A percentile compares a stretch with the other conserved stretches of the same genome.
Conservation (phyloP, 805 yeast genomes). For the Yamadazyma ubonensis region DNA sequence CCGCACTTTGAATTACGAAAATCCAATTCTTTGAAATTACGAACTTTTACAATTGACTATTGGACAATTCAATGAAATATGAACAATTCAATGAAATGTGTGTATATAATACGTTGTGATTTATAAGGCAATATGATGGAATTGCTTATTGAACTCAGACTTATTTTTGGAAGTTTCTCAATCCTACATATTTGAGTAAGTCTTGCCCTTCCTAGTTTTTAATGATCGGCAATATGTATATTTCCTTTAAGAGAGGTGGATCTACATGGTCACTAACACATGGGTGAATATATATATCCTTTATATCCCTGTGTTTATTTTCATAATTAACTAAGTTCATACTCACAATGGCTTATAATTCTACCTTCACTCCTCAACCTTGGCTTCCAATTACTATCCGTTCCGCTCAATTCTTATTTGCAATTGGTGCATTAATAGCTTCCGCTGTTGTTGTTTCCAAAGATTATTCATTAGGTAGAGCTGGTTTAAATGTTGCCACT, state of each 20-base stretch:
- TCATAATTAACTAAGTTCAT: background rate
- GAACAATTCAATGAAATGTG: too few relatives aligned
- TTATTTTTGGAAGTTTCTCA: background rate
- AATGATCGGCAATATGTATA: background rate
- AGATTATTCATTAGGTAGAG: constrained; percentile 10
- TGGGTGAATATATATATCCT: background rate
- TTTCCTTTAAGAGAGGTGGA: background rate
- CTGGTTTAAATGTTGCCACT: constrained; percentile 15
- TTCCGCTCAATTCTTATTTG: constrained; percentile 17
- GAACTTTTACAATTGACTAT: too few relatives aligned
- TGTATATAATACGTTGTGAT: too few relatives aligned
- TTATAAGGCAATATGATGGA: too few relatives aligned
- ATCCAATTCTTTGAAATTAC: too few relatives aligned
- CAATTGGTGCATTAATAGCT: constrained; percentile 18
- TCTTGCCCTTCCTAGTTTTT: background rate
- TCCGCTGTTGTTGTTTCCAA: constrained; percentile 15
- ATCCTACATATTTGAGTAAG: background rate
- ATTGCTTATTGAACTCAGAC: background rate
- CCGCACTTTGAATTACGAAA: too few relatives aligned
- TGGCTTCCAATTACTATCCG: constrained; percentile 10
- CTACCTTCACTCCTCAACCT: constrained; percentile 1
- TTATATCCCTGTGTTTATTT: background rate
- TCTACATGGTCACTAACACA: background rate
- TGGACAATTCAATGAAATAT: too few relatives aligned
- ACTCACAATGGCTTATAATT: background rate